Percentiles rank a stretch among this genome's conserved stretches.
These are phyloP conservation scores for Fusarium pilosicola DNA, from an alignment of 2,329 filamentous ascomycete species.

Conservation along the genomic window DNA sequence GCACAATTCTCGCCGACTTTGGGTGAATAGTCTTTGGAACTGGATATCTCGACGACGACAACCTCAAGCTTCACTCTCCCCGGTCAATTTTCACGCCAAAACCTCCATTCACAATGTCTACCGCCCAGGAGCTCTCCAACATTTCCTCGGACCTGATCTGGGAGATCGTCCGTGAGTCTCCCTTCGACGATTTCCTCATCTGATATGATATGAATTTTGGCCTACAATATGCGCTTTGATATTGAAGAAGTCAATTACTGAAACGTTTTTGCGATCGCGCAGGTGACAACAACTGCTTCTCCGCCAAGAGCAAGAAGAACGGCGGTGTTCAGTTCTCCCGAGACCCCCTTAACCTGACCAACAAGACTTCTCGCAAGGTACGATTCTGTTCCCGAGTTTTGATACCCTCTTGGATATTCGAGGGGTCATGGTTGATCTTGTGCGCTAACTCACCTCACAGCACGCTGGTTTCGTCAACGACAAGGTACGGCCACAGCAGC, in stretches of 20 bases:
- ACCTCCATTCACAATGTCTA: conserved; percentile 61
- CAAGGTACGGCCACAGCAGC: conserved; percentile 71
- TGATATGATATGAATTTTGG: neutral
- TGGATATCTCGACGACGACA: conserved; percentile 43
- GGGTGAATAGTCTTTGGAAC: conserved; percentile 26
- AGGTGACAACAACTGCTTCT: conserved; percentile 90
- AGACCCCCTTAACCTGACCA: conserved; percentile 92
- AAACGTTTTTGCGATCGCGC: conserved; percentile 40
- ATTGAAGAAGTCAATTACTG: conserved; percentile 33
- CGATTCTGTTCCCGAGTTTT: conserved; percentile 11
- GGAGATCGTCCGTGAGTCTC: conserved; percentile 92
- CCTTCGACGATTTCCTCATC: conserved; percentile 12
- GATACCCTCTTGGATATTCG: neutral
- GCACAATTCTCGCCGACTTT: conserved; percentile 41
- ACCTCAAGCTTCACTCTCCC: conserved; percentile 43
- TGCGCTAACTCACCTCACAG: conserved; percentile 61
- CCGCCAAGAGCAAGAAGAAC: conserved; percentile 85
- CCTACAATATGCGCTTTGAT: conserved; percentile 19
- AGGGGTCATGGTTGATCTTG: neutral
- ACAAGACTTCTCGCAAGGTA: conserved; percentile 93
- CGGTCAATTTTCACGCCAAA: conserved; percentile 45
- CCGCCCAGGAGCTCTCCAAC: conserved; percentile 69
- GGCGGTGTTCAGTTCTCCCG: conserved; percentile 91
- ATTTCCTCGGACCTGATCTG: conserved; percentile 92
- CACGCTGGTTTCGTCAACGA: conserved; percentile 93